Evolutionary conservation across 371 early-diverging fungal genomes (phyloP).

Genomic region (Dinochytrium kinnereticum): DNA sequence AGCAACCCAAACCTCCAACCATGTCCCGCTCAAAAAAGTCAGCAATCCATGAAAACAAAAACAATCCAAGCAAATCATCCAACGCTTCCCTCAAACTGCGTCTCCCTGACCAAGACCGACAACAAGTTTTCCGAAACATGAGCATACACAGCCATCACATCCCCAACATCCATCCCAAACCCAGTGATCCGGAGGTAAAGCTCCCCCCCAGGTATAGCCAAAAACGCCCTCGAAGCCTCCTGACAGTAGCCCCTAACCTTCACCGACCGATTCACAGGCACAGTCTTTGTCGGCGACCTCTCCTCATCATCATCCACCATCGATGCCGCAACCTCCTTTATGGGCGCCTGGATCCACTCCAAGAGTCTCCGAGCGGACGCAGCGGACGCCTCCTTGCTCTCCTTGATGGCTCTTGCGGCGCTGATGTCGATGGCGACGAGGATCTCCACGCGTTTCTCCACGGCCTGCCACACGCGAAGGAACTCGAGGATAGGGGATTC

Average conservation of each 20-base stretch:
- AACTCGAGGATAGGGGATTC: neutral
- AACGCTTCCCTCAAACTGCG: neutral
- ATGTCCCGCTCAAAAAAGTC: no score
- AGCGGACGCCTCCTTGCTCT: neutral
- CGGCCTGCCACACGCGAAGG: neutral
- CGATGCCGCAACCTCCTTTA: conserved; percentile 3
- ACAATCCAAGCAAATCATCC: no score
- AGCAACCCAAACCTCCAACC: no score
- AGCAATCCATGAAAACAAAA: no score
- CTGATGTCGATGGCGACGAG: neutral
- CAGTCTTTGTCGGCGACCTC: neutral
- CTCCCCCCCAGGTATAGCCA: neutral
- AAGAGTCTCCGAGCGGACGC: neutral
- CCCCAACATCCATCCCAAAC: neutral
- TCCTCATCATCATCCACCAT: neutral
- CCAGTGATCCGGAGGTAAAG: neutral
- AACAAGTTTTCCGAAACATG: neutral
- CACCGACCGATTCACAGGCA: neutral
- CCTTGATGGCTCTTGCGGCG: neutral
- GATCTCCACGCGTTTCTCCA: neutral
- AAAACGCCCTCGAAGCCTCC: neutral
- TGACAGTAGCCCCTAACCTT: neutral
- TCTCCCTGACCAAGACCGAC: neutral
- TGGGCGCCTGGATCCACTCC: conserved; percentile 3
- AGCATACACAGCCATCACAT: neutral